phyloP scores from a whole-genome alignment of 495 filamentous ascomycete species.

The Penicillium macrosclerotiorum region DNA sequence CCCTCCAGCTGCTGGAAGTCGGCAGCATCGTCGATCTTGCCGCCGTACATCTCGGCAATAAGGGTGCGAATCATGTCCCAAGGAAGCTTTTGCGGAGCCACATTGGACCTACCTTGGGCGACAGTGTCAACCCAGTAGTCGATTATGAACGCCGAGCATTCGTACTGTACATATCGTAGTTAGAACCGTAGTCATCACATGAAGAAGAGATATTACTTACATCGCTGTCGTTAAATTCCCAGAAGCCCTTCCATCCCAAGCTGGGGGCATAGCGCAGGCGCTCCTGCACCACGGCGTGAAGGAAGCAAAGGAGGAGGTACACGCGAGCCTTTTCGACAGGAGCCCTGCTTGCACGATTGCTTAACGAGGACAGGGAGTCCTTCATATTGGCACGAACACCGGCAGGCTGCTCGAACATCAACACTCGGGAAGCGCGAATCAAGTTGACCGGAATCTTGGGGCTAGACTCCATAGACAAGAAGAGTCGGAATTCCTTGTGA shows the following conservation, averaged over 20 bases:
- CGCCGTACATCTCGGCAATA: constrained; percentile 91
- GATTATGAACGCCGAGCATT: constrained; percentile 94
- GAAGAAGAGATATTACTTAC: constrained; percentile 53
- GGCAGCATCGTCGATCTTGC: constrained; percentile 91
- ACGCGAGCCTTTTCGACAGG: constrained; percentile 90
- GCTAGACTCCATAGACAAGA: constrained; percentile 97
- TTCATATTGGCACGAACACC: constrained; percentile 98
- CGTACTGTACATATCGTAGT: too few species aligned
- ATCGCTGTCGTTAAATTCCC: constrained; percentile 99
- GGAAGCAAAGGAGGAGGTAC: constrained; percentile 88
- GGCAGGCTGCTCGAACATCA: constrained; percentile 98
- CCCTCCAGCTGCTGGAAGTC: constrained; percentile 72
- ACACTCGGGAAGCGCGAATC: constrained; percentile 84
- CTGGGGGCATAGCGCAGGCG: constrained; percentile 91
- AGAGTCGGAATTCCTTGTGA: constrained; percentile 88
- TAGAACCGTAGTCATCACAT: too few species aligned
- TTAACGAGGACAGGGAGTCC: constrained; percentile 84
- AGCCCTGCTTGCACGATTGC: constrained; percentile 70
- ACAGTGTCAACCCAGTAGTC: constrained; percentile 89
- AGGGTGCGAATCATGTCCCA: constrained; percentile 97
- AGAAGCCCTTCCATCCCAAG: constrained; percentile 97
- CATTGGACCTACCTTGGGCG: constrained; percentile 81
- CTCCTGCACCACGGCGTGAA: constrained; percentile 96
- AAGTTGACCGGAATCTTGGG: constrained; percentile 97
- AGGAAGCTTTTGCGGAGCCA: constrained; percentile 88